phyloP scores from a whole-genome alignment of 352 stramenopile species.

The Globisporangium paroecandrum region DNA sequence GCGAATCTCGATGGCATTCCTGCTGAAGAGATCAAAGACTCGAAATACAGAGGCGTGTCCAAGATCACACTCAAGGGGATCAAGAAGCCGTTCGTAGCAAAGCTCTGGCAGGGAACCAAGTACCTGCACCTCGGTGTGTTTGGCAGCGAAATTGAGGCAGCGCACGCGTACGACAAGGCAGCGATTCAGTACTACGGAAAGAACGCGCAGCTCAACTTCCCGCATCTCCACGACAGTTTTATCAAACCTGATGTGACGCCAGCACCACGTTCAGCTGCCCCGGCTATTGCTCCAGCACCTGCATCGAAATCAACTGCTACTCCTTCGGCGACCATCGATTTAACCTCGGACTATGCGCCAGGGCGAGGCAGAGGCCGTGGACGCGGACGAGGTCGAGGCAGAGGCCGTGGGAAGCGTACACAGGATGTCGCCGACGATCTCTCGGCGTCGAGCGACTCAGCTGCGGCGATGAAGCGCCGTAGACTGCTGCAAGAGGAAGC shows the following conservation, averaged over 20 bases:
- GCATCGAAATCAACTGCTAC: constrained; percentile 9
- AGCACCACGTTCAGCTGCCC: constrained; percentile 9
- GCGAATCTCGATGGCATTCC: constrained; percentile 18
- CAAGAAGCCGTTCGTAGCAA: constrained; percentile 81
- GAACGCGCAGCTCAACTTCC: constrained; percentile 72
- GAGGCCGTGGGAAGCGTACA: constrained; percentile 47
- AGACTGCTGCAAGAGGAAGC: constrained; percentile 22
- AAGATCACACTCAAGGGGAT: constrained; percentile 77
- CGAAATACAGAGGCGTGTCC: constrained; percentile 76
- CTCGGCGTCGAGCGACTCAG: not conserved
- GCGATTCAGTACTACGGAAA: constrained; percentile 66
- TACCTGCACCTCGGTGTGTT: constrained; percentile 70
- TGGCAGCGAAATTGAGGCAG: constrained; percentile 73
- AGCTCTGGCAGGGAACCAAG: constrained; percentile 61
- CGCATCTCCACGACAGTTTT: constrained; percentile 71
- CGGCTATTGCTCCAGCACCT: constrained; percentile 8
- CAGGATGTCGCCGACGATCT: constrained; percentile 24
- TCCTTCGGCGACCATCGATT: constrained; percentile 15
- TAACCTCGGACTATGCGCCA: constrained; percentile 7
- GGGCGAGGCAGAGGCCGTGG: constrained; percentile 33
- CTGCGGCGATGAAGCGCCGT: constrained; percentile 26
- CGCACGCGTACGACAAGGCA: constrained; percentile 78
- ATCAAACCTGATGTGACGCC: constrained; percentile 36
- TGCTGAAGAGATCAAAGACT: constrained; percentile 54
- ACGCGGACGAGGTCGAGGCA: constrained; percentile 35